These are phyloP conservation scores for Fagus crenata DNA, from an alignment of 306 rosid genomes.

Conservation along the genomic window DNA sequence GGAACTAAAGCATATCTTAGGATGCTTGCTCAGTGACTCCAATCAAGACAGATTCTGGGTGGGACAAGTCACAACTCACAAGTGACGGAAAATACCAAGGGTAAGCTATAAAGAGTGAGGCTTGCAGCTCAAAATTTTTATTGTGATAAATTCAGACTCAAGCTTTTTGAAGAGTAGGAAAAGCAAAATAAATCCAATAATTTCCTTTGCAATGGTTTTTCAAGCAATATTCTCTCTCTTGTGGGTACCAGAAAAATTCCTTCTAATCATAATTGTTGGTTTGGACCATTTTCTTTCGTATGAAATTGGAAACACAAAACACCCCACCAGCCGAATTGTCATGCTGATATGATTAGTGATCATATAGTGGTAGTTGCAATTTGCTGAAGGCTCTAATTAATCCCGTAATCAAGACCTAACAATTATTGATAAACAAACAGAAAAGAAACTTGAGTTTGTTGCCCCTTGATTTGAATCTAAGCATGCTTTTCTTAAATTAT, in stretches of 20 bases:
- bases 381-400: slow-evolving; percentile 28
- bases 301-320: slow-evolving; percentile 26
- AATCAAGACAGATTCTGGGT: slow-evolving; percentile 42
- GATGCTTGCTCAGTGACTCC: slow-evolving; percentile 48
- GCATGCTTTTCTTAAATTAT: not conserved
- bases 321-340: slow-evolving; percentile 33
- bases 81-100: slow-evolving; percentile 30
- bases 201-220: slow-evolving; percentile 51
- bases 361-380: slow-evolving; percentile 32
- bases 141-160: slow-evolving; percentile 24
- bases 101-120: slow-evolving; percentile 32
- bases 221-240: slow-evolving; percentile 27
- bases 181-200: slow-evolving; percentile 49
- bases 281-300: slow-evolving; percentile 41
- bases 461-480: not conserved
- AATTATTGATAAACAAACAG: not conserved
- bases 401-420: slow-evolving; percentile 7
- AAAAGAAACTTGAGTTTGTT: not conserved
- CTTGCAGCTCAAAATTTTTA: slow-evolving; percentile 27
- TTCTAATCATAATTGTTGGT: slow-evolving; percentile 49
- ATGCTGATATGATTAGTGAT: slow-evolving; percentile 39
- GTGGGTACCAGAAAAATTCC: slow-evolving; percentile 52
- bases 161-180: slow-evolving; percentile 43
- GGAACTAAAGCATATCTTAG: slow-evolving; percentile 45
- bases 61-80: slow-evolving; percentile 6